A percentile compares a stretch with the other conserved stretches of the same genome.
Evolutionary conservation across 1,284 basidiomycete genomes (phyloP).

Genomic region (Kalmanozyma brasiliensis): DNA sequence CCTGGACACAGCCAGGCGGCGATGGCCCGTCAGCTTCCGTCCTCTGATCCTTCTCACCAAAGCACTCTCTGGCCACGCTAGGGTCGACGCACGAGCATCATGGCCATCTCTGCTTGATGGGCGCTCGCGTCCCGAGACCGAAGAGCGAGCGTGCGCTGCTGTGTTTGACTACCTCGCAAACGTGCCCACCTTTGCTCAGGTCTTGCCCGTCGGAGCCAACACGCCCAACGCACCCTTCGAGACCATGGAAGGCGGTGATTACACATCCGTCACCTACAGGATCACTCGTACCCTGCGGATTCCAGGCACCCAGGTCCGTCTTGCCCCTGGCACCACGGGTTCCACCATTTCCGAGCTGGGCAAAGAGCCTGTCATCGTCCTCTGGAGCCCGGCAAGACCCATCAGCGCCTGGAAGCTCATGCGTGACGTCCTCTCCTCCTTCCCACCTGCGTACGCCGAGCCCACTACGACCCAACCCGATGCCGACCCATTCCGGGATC

Average conservation of each 20-base stretch:
- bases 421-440: constrained; percentile 79
- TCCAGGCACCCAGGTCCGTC: constrained; percentile 76
- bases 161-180: constrained; percentile 80
- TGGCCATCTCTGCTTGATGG: constrained; percentile 40
- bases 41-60: constrained; percentile 80
- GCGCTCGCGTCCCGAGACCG: constrained; percentile 24
- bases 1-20: constrained; percentile 79
- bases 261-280: constrained; percentile 74
- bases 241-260: constrained; percentile 75
- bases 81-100: constrained; percentile 37
- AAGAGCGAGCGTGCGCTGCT: constrained; percentile 71
- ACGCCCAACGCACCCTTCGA: constrained; percentile 75
- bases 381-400: constrained; percentile 82
- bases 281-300: constrained; percentile 77
- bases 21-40: constrained; percentile 81
- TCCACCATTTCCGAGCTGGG: constrained; percentile 76
- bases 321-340: constrained; percentile 77
- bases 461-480: constrained; percentile 9
- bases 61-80: constrained; percentile 74
- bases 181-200: constrained; percentile 80
- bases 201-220: constrained; percentile 73
- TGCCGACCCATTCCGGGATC: constrained; percentile 36
- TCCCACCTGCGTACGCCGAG: constrained; percentile 49
- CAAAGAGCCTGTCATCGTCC: constrained; percentile 76
- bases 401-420: constrained; percentile 79